Evolutionary conservation across 2,329 filamentous ascomycete genomes (phyloP).

Genomic region (Phoma sp.): DNA sequence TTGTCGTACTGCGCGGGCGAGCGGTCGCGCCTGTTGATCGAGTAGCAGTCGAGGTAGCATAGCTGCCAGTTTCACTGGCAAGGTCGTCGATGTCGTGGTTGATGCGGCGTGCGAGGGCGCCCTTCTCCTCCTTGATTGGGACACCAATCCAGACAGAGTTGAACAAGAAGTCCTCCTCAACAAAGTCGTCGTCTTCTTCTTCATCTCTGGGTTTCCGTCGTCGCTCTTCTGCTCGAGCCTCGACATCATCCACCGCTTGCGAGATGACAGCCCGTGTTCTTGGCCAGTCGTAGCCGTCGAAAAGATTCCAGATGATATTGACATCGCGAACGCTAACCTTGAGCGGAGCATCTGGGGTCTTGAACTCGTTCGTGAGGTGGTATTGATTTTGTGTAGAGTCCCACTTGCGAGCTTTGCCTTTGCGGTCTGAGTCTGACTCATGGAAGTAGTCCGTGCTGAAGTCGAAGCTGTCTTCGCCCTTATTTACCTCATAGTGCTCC

Average conservation of each 20-base stretch:
- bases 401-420: conserved; percentile 78
- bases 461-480: conserved; percentile 68
- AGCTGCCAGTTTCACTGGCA: conserved; percentile 86
- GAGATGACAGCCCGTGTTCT: conserved; percentile 84
- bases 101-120: conserved; percentile 81
- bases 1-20: conserved; percentile 53
- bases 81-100: conserved; percentile 88
- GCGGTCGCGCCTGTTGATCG: conserved; percentile 43
- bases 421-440: conserved; percentile 64
- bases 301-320: conserved; percentile 96
- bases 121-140: conserved; percentile 82
- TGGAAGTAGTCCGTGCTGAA: conserved; percentile 81
- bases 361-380: conserved; percentile 67
- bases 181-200: conserved; percentile 63
- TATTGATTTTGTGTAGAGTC: conserved; percentile 80
- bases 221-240: conserved; percentile 80
- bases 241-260: conserved; percentile 87
- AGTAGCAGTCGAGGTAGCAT: conserved; percentile 69
- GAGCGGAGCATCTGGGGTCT: conserved; percentile 73
- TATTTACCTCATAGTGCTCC: conserved; percentile 61
- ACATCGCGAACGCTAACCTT: conserved; percentile 82
- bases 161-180: conserved; percentile 96
- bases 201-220: conserved; percentile 68
- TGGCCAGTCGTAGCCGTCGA: conserved; percentile 97
- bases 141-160: conserved; percentile 99